Evolutionary conservation across 345 rosid species (phyloP).

Genomic region (Ricinus communis): DNA sequence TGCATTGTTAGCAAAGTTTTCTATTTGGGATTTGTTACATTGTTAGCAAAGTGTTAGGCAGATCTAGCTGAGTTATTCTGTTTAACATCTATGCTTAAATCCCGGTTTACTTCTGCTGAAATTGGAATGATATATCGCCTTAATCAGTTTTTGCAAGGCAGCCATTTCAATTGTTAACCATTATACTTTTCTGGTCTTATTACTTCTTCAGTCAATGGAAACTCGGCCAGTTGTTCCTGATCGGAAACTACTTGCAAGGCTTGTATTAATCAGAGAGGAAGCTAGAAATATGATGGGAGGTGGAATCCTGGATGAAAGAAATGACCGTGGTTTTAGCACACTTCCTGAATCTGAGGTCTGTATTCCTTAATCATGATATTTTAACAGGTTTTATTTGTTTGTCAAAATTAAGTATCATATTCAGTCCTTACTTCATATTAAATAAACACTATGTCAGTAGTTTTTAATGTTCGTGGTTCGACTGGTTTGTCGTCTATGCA

Average conservation of each 20-base stretch:
- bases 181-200: constrained; percentile 1
- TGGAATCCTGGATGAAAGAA: constrained; percentile 91
- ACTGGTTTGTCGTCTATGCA: background rate
- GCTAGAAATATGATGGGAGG: constrained; percentile 96
- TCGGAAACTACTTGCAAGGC: constrained; percentile 80
- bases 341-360: constrained; percentile 91
- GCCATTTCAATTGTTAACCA: background rate
- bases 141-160: background rate
- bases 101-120: background rate
- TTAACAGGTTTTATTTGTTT: background rate
- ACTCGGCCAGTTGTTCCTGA: constrained; percentile 81
- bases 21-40: background rate
- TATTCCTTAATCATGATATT: background rate
- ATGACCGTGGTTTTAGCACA: constrained; percentile 85
- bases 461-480: background rate
- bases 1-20: too few relatives aligned
- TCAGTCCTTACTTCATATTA: background rate
- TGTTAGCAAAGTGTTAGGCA: background rate
- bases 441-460: background rate
- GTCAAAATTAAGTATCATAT: background rate
- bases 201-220: constrained; percentile 73
- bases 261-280: constrained; percentile 91
- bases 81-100: background rate
- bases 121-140: background rate
- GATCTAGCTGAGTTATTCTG: background rate